Evolutionary conservation across 768 basidiomycete species (phyloP), one percentile per base, ranked within the genome.

Genomic region (Leucosporidium creatinivorum): DNA sequence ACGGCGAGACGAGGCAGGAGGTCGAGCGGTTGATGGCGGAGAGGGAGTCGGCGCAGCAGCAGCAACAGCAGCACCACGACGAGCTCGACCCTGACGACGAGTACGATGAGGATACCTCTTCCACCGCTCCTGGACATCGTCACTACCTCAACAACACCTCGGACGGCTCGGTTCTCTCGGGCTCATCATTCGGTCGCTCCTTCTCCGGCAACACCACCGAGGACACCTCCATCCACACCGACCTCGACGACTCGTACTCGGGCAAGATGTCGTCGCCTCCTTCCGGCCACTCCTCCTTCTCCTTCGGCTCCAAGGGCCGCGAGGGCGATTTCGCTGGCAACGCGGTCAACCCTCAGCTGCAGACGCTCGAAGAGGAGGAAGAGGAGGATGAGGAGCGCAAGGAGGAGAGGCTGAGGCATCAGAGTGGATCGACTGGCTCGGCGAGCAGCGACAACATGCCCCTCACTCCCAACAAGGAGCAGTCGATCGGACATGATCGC

Each of bases 1-100:
- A 77, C 26, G 70, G 62, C 48, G 72, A 75, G 63, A 76, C 69
- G 58, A 57, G 74, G 39, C 63, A 54, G n/a, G 65, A 73, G 63
- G 62, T 75, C 26, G 69, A 70, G 44, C 31, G 68, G 18, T 36
- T 70, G 39, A 48, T 69, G 21, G 66, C 68, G 49, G 63, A 72
- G 50, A 58, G 58, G 31, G 64, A 59, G 33, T 49, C 63, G 36
- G 47, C 50, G 28, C 63, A 62, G 48, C 15, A 21, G 28, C 64
- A 49, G 25, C 57, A 26, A 15, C 18, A 44, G 44, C 57, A 28
- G 58, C 28, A 52, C 28, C 44, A 62, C n/a, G 50, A 47, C 19
- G 63, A 48, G 6, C 36, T 54, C 1, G 48, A 65, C 2, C 57
- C 65, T 28, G 64, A 66, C n/a, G 63, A 65, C 23, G 61, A 55